Conservation (phyloP, 1,284 basidiomycete genomes). For the Ustilago cynodontis region DNA sequence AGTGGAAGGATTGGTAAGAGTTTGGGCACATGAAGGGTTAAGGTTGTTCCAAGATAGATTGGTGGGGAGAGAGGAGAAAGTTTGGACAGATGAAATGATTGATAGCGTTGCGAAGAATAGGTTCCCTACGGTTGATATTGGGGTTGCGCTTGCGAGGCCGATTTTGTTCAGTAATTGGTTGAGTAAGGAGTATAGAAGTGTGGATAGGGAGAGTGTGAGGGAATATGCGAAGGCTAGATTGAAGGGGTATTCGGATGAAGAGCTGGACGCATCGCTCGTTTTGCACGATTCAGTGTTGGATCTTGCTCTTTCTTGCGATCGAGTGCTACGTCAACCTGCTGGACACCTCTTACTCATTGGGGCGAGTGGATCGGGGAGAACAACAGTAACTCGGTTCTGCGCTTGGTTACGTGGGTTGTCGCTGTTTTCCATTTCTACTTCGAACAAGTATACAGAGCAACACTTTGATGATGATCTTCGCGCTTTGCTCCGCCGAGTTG, state of each 20-base stretch:
- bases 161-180: conserved; percentile 99
- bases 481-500: conserved; percentile 89
- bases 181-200: conserved; percentile 94
- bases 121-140: conserved; percentile 90
- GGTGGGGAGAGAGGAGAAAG: conserved; percentile 73
- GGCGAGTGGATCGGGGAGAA: conserved; percentile 98
- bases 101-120: conserved; percentile 85
- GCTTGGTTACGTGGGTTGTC: conserved; percentile 99
- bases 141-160: conserved; percentile 81
- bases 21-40: conserved; percentile 98
- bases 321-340: conserved; percentile 98
- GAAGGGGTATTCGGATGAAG: conserved; percentile 76
- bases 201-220: conserved; percentile 90
- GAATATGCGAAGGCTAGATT: conserved; percentile 97
- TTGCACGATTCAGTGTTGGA: conserved; percentile 98
- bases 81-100: conserved; percentile 94
- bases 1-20: conserved; percentile 92
- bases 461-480: conserved; percentile 98
- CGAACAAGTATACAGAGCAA: conserved; percentile 96
- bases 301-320: conserved; percentile 95
- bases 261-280: conserved; percentile 97
- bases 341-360: conserved; percentile 96
- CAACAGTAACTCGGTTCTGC: conserved; percentile 96
- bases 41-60: conserved; percentile 98
- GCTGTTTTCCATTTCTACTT: conserved; percentile 99